Conservation (phyloP, 176 grass and related monocot genomes). For the Carex kokanica region DNA sequence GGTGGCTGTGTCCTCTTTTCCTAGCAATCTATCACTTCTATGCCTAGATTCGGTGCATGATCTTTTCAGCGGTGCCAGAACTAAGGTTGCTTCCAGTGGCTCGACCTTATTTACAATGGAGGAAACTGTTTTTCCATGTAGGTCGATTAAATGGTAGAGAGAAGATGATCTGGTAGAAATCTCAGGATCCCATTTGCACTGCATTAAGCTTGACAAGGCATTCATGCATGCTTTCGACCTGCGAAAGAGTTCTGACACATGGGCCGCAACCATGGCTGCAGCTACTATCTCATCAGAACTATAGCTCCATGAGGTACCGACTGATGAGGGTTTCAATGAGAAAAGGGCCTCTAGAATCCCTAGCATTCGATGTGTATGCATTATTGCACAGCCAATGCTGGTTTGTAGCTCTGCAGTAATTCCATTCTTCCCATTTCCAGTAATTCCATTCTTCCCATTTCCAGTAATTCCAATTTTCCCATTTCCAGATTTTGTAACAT, state of each 20-base stretch:
- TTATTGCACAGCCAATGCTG: constrained; percentile 69
- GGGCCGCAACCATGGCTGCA: constrained; percentile 98
- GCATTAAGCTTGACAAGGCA: constrained; percentile 71
- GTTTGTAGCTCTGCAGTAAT: constrained; percentile 58
- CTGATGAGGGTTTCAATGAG: constrained; percentile 97
- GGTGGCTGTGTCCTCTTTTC: constrained; percentile 42
- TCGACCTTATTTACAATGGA: constrained; percentile 98
- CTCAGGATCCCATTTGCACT: constrained; percentile 81
- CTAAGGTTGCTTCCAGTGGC: constrained; percentile 75
- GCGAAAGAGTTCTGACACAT: constrained; percentile 95
- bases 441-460: constrained; percentile 52
- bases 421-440: constrained; percentile 62
- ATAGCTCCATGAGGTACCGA: constrained; percentile 96
- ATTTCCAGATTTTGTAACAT: constrained; percentile 53
- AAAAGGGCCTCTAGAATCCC: constrained; percentile 97
- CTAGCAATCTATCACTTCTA: constrained; percentile 32
- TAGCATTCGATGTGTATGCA: constrained; percentile 91
- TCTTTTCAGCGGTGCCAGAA: constrained; percentile 49
- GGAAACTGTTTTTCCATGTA: constrained; percentile 94
- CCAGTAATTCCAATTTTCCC: constrained; percentile 54
- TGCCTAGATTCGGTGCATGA: constrained; percentile 31
- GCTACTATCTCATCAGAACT: constrained; percentile 99
- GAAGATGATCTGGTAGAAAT: constrained; percentile 88
- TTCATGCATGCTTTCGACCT: constrained; percentile 87
- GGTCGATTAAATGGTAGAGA: constrained; percentile 90